A percentile compares a stretch with the other conserved stretches of the same genome.
Evolutionary conservation across 768 basidiomycete genomes (phyloP).

Genomic region (Leccinum pellstonianum): DNA sequence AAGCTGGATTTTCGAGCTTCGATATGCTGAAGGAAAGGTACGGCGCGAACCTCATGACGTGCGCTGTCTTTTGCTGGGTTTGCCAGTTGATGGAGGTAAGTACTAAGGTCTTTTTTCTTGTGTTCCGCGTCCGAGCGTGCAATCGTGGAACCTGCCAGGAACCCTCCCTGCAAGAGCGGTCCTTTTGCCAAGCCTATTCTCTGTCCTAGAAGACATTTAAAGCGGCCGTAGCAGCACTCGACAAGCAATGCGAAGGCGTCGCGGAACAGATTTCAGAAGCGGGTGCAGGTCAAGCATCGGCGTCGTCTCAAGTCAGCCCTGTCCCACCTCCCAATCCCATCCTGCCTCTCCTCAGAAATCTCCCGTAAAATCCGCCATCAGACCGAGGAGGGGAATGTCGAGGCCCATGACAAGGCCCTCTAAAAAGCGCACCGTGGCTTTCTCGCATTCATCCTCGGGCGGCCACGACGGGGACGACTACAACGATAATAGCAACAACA

Average conservation of each 20-base stretch:
- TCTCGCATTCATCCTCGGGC: conserved; percentile 12
- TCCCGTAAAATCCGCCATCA: conserved; percentile 20
- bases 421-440: conserved; percentile 34
- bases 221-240: conserved; percentile 17
- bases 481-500: too few relatives aligned
- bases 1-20: conserved; percentile 23
- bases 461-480: conserved; percentile 13
- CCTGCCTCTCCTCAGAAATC: conserved; percentile 19
- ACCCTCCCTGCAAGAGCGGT: conserved; percentile 20
- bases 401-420: conserved; percentile 17
- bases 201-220: conserved; percentile 21
- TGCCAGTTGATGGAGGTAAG: conserved; percentile 37
- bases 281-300: background rate
- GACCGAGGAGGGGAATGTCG: conserved; percentile 4
- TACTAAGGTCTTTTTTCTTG: conserved; percentile 9
- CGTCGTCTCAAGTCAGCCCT: background rate
- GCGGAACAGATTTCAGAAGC: conserved; percentile 21
- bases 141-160: background rate
- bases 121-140: background rate
- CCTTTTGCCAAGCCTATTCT: conserved; percentile 18
- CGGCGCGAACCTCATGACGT: conserved; percentile 27
- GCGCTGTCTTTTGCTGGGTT: conserved; percentile 48
- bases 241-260: conserved; percentile 27
- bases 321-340: background rate
- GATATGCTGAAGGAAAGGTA: conserved; percentile 20